These are phyloP conservation scores for Coleophoma eucalyptorum DNA, from an alignment of 2,329 filamentous ascomycete genomes.

Conservation along the genomic window DNA sequence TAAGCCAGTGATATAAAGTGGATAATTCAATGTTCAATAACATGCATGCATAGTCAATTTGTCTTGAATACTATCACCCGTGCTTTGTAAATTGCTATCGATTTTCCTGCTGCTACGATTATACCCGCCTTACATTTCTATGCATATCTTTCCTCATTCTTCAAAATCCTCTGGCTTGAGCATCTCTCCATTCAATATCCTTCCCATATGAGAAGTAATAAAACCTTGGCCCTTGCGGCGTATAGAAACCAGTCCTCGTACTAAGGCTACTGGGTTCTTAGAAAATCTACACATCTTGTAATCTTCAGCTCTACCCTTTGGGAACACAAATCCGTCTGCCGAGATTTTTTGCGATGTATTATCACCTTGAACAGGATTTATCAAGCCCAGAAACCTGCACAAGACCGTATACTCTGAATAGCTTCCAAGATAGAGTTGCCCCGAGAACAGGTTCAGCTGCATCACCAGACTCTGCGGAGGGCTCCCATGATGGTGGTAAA, in stretches of 20 bases:
- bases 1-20: too few relatives aligned
- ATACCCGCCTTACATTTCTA: too few relatives aligned
- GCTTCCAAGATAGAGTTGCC: slow-evolving; percentile 57
- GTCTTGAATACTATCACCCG: too few relatives aligned
- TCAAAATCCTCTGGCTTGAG: neutral
- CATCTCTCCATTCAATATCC: neutral
- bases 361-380: too few relatives aligned
- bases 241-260: neutral
- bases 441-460: slow-evolving; percentile 62
- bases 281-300: neutral
- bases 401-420: slow-evolving; percentile 48
- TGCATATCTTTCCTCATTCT: neutral
- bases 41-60: too few relatives aligned
- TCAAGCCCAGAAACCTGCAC: slow-evolving; percentile 43
- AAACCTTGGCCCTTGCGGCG: neutral
- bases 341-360: too few relatives aligned
- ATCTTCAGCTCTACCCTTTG: too few relatives aligned
- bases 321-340: too few relatives aligned
- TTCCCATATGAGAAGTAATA: neutral
- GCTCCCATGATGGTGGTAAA: slow-evolving; percentile 10
- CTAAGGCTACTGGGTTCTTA: neutral
- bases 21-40: too few relatives aligned
- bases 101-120: too few relatives aligned
- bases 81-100: too few relatives aligned
- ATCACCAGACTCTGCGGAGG: slow-evolving; percentile 19